phyloP scores from a whole-genome alignment of 2,329 filamentous ascomycete genomes.

The Pseudogymnoascus sp. region DNA sequence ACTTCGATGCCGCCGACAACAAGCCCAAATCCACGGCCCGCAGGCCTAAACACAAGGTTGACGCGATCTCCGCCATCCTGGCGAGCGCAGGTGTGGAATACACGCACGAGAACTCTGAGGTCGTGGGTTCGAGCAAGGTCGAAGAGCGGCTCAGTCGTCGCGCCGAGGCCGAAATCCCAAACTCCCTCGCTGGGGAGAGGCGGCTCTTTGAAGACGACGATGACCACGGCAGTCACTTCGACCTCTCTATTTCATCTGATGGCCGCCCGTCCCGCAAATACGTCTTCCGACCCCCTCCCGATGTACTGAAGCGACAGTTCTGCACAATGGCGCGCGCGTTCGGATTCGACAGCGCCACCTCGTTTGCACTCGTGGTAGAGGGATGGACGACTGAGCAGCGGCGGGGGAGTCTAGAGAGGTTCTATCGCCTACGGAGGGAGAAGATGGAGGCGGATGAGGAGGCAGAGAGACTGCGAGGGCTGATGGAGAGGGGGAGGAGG shows the following conservation, averaged over 20 bases:
- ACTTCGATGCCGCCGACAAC: constrained; percentile 37
- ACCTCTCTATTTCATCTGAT: constrained; percentile 10
- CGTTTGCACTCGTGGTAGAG: constrained; percentile 87
- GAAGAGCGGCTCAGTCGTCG: constrained; percentile 74
- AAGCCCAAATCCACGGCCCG: constrained; percentile 28
- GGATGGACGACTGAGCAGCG: constrained; percentile 79
- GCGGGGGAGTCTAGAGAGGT: constrained; percentile 66
- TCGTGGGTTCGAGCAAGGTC: constrained; percentile 85
- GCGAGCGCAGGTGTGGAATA: constrained; percentile 84
- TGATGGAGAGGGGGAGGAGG: neutral
- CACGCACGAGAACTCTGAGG: constrained; percentile 92
- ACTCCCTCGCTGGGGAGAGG: constrained; percentile 19
- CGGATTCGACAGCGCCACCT: constrained; percentile 65
- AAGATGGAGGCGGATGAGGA: constrained; percentile 10
- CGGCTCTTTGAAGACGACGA: constrained; percentile 28
- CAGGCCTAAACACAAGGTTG: constrained; percentile 39
- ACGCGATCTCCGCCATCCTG: constrained; percentile 83
- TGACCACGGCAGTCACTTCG: constrained; percentile 35
- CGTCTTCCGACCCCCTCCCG: constrained; percentile 53
- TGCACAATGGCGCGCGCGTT: constrained; percentile 79
- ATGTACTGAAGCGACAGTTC: constrained; percentile 73
- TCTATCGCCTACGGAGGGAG: constrained; percentile 57
- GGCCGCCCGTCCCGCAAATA: constrained; percentile 21
- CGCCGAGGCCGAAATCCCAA: constrained; percentile 37
- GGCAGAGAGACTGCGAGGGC: neutral